A percentile compares a stretch with the other conserved stretches of the same genome.
phyloP scores from a whole-genome alignment of 1,284 basidiomycete genomes.

The Paramarasmius palmivorus region DNA sequence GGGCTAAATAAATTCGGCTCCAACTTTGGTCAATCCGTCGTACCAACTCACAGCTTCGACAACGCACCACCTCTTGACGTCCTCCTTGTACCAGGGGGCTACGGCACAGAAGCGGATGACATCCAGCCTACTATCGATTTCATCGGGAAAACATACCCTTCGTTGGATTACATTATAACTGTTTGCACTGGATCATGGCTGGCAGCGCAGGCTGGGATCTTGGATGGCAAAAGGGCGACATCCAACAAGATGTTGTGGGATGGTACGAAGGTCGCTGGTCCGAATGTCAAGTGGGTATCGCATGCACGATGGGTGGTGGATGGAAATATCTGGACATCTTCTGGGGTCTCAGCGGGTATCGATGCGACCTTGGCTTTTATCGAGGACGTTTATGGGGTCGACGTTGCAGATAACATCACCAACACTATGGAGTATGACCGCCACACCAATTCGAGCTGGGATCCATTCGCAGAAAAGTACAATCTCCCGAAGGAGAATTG shows the following conservation, averaged over 20 bases:
- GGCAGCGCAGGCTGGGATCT: constrained; percentile 38
- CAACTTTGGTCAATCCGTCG: constrained; percentile 40
- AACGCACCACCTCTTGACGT: constrained; percentile 42
- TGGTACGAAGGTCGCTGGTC: constrained; percentile 20
- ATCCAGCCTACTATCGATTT: constrained; percentile 31
- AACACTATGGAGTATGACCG: constrained; percentile 39
- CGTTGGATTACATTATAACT: constrained; percentile 40
- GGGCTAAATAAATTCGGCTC: constrained; percentile 20
- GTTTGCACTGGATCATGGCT: constrained; percentile 46
- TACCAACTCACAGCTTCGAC: constrained; percentile 43
- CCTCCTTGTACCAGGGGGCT: constrained; percentile 43
- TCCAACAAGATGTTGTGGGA: constrained; percentile 41
- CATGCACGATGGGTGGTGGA: constrained; percentile 43
- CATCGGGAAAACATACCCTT: constrained; percentile 32
- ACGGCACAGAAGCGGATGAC: constrained; percentile 29
- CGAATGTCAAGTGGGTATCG: constrained; percentile 35
- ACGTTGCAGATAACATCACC: constrained; percentile 29
- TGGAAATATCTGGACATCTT: constrained; percentile 43
- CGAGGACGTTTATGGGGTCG: constrained; percentile 34
- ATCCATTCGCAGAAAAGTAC: constrained; percentile 37
- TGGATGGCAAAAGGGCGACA: constrained; percentile 43
- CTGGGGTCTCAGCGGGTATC: constrained; percentile 40
- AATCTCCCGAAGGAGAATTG: constrained; percentile 8
- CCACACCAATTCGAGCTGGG: constrained; percentile 33
- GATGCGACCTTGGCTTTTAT: constrained; percentile 39